A percentile compares a stretch with the other conserved stretches of the same genome.
Conservation (phyloP, 2,329 filamentous ascomycete species). For the Fusarium bactridioides region DNA sequence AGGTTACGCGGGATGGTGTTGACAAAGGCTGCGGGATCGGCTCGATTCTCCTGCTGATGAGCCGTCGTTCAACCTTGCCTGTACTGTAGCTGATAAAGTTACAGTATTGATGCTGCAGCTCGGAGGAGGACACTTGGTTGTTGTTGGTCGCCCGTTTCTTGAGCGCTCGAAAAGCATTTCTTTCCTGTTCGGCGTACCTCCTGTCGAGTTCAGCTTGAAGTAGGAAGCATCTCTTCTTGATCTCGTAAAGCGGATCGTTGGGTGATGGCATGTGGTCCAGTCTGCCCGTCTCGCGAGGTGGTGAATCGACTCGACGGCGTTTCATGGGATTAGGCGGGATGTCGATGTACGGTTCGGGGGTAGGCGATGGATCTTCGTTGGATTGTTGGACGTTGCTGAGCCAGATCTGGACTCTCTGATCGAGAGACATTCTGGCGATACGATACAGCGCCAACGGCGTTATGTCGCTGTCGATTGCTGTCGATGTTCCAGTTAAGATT, state of each 20-base stretch:
- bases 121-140: neutral
- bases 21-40: neutral
- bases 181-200: no score
- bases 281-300: neutral
- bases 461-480: neutral
- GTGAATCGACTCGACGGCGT: neutral
- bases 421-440: neutral
- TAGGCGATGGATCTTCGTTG: neutral
- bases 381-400: neutral
- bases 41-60: neutral
- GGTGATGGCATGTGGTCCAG: fast-evolving
- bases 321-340: neutral
- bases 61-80: neutral
- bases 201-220: no score
- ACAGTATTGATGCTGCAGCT: neutral
- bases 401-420: neutral
- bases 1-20: neutral
- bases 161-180: neutral
- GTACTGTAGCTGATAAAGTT: neutral
- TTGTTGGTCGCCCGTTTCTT: neutral
- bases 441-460: neutral
- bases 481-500: neutral
- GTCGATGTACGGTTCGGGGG: fast-evolving
- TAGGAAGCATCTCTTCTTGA: neutral
- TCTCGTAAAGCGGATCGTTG: no score